Base-by-base conservation (phyloP, 306 rosid genomes). In the Myrica gale region DNA sequence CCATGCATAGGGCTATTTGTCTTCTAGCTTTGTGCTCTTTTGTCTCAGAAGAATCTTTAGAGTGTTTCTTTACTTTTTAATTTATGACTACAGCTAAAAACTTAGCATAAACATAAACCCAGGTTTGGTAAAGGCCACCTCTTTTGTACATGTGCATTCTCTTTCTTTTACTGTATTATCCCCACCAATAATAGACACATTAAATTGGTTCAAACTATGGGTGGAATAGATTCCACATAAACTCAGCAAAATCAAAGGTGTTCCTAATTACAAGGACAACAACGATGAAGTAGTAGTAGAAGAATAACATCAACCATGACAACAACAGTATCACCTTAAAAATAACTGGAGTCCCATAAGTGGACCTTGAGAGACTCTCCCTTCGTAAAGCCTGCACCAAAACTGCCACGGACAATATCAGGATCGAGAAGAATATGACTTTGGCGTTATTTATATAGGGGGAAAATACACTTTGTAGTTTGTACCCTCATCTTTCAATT, bases 301-400 rank as follows among this genome's bases (percentile, higher is more conserved):
- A 57, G 32, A 20, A 9, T 37, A 54, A 16, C 23, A 7, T 54
- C 63, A 15, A 2, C 15, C 0, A 23, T 2, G 32, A 65, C 46
- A 62, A 15, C 43, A 65, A 65, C 12, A 21, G 60, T 12, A 52
- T 41, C 60, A 91, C 98, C 97, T 92, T 94, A 77, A 94, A 92
- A 83, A 90, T 69, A 78, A 94, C 86, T 0, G 96, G 77, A 43
- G 90, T 87, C 37, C 95, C 69, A 66, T 81, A 73, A 81, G 83
- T n/a, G 90, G 87, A 76, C 98, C 97, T 80, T 84, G 87, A 57
- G 97, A 87, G 63, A 94, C 90, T 78, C 97, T 94, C 48, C 98
- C 98, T 80, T 92, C 95, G 70, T 92, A 94, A 80, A 94, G 96
- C 88, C 98, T 94, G 87, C 83, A 87, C 89, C 32, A 67, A 76